Percentiles rank a stretch among this genome's conserved stretches.
These are phyloP conservation scores for Globisporangium polare DNA, from an alignment of 352 stramenopile species.

Conservation along the genomic window DNA sequence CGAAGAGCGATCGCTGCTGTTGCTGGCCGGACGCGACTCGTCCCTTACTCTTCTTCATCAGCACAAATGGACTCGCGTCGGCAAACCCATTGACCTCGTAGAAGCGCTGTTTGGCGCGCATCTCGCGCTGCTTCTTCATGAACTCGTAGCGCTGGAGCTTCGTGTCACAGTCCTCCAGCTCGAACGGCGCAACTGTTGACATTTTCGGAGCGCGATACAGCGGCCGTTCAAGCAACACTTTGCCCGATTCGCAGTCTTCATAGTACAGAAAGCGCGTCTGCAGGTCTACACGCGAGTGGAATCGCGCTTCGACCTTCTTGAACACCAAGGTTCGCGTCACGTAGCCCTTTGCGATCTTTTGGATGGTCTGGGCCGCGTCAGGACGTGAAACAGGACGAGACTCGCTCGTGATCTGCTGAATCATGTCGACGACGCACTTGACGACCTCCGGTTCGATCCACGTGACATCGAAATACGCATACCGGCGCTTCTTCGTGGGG, in stretches of 20 bases:
- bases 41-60: too few species aligned
- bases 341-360: conserved; percentile 42
- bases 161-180: conserved; percentile 33
- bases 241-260: conserved; percentile 29
- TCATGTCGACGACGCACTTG: conserved; percentile 42
- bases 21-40: too few species aligned
- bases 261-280: conserved; percentile 61
- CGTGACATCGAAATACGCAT: conserved; percentile 56
- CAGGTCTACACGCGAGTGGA: conserved; percentile 33
- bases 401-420: conserved; percentile 24
- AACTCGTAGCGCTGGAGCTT: conserved; percentile 50
- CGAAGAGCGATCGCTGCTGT: conserved; percentile 22
- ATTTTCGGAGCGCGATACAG: conserved; percentile 28
- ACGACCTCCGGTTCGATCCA: conserved; percentile 65
- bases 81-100: conserved; percentile 24
- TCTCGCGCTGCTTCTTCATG: conserved; percentile 28
- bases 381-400: conserved; percentile 27
- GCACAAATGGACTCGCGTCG: not conserved
- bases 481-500: conserved; percentile 37
- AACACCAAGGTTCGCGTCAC: conserved; percentile 35
- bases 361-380: conserved; percentile 56
- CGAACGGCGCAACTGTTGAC: conserved; percentile 33
- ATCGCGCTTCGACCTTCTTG: conserved; percentile 32
- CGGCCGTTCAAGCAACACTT: conserved; percentile 39
- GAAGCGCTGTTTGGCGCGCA: conserved; percentile 41